These are phyloP conservation scores for Colletotrichum sp. DNA, from an alignment of 2,329 filamentous ascomycete species.

Conservation along the genomic window DNA sequence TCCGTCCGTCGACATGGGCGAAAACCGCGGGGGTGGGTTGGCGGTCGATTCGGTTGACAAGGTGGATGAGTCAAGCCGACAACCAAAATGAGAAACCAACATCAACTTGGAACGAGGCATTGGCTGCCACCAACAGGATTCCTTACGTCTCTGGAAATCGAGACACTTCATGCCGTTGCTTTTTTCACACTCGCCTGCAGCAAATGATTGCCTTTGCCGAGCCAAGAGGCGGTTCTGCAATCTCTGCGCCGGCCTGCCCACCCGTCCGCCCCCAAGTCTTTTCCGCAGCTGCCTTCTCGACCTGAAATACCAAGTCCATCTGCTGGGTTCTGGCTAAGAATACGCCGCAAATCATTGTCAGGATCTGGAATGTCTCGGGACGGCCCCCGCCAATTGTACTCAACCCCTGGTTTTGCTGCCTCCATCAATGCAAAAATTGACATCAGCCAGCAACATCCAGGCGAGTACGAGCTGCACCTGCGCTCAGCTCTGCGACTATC, in stretches of 20 bases:
- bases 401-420: not conserved
- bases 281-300: not conserved
- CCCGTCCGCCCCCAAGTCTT: not conserved
- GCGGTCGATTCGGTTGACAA: not conserved
- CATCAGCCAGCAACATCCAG: not conserved
- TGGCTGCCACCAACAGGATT: not conserved
- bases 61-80: constrained; percentile 6
- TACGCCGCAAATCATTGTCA: not conserved
- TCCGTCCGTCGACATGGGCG: not conserved
- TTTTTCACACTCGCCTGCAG: not conserved
- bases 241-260: not conserved
- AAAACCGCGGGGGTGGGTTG: constrained; percentile 10
- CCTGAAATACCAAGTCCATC: not conserved
- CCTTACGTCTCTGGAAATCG: not conserved
- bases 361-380: constrained; percentile 1
- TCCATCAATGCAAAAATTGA: not conserved
- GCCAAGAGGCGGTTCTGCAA: constrained; percentile 10
- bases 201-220: not conserved
- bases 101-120: not conserved
- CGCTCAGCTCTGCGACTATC: not conserved
- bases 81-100: not conserved
- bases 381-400: not conserved
- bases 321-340: not conserved
- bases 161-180: not conserved
- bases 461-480: not conserved